These are phyloP conservation scores for Avena insularis DNA, from an alignment of 176 grass and related monocot genomes.

Conservation along the genomic window DNA sequence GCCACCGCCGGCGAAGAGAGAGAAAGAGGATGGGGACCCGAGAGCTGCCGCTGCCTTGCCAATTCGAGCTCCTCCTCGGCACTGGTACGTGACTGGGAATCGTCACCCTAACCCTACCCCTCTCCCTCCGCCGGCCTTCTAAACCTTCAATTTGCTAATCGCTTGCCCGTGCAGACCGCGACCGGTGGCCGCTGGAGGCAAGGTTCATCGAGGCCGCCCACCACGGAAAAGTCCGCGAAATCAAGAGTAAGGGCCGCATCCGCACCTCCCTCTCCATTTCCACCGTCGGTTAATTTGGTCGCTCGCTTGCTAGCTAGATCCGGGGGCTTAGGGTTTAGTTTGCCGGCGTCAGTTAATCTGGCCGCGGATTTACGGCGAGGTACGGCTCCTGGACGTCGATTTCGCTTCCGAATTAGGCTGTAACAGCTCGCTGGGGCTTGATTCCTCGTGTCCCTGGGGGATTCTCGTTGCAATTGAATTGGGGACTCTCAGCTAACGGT, in stretches of 20 bases:
- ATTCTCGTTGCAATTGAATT: neutral
- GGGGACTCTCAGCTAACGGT: neutral
- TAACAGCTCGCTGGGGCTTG: neutral
- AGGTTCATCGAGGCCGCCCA: conserved; percentile 29
- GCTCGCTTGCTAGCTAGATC: neutral
- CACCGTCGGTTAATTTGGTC: too few relatives aligned
- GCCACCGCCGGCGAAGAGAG: neutral
- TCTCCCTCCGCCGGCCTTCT: neutral
- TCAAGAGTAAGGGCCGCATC: conserved; percentile 24
- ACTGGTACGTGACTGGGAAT: neutral
- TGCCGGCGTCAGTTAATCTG: neutral
- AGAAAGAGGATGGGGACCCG: neutral
- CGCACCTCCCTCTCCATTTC: neutral
- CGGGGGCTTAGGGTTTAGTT: neutral
- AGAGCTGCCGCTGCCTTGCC: neutral
- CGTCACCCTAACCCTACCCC: neutral
- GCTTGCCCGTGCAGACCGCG: neutral
- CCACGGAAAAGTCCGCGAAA: conserved; percentile 7
- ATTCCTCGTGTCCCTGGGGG: neutral
- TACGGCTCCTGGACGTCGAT: neutral
- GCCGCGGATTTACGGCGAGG: neutral
- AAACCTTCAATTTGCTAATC: neutral
- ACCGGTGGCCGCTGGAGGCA: neutral
- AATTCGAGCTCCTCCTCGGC: conserved; percentile 30
- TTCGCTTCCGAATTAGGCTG: neutral